phyloP scores from a whole-genome alignment of 345 rosid genomes.

The Cardamine chenopodiifolia region DNA sequence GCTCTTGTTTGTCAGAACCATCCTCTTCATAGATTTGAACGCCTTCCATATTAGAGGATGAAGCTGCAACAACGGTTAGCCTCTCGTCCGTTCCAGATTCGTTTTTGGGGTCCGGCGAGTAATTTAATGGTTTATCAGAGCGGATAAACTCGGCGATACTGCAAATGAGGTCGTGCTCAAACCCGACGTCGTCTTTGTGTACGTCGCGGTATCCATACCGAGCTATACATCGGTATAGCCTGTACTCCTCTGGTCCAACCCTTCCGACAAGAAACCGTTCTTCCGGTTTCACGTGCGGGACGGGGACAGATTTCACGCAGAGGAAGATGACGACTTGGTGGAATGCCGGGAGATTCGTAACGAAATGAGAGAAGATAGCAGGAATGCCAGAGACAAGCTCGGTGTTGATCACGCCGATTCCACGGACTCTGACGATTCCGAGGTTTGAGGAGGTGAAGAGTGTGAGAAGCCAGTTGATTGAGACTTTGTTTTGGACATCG shows the following conservation, averaged over 20 bases:
- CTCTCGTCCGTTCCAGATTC: slow-evolving; percentile 53
- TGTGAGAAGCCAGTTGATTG: slow-evolving; percentile 84
- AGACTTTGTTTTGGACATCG: slow-evolving; percentile 92
- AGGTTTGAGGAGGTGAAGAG: slow-evolving; percentile 67
- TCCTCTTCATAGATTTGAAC: slow-evolving; percentile 56
- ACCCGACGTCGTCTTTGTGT: slow-evolving; percentile 83
- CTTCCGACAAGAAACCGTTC: slow-evolving; percentile 90
- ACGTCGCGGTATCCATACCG: slow-evolving; percentile 91
- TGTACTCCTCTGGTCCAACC: slow-evolving; percentile 83
- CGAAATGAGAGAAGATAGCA: slow-evolving; percentile 94
- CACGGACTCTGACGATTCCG: slow-evolving; percentile 84
- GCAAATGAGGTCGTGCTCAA: slow-evolving; percentile 81
- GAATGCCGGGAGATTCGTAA: slow-evolving; percentile 98
- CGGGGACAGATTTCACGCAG: slow-evolving; percentile 91
- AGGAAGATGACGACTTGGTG: slow-evolving; percentile 94
- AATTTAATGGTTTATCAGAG: slow-evolving; percentile 51
- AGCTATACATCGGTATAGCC: slow-evolving; percentile 86
- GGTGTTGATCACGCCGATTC: slow-evolving; percentile 89
- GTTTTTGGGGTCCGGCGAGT: slow-evolving; percentile 34
- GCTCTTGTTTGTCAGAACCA: slow-evolving; percentile 35
- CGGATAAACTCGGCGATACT: slow-evolving; percentile 83
- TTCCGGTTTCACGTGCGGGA: slow-evolving; percentile 86
- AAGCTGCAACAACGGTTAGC: slow-evolving; percentile 77
- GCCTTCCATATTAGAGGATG: slow-evolving; percentile 61
- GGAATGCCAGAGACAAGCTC: slow-evolving; percentile 96